These are phyloP conservation scores for Boletus subcaerulescens DNA, from an alignment of 768 basidiomycete species.

Conservation along the genomic window DNA sequence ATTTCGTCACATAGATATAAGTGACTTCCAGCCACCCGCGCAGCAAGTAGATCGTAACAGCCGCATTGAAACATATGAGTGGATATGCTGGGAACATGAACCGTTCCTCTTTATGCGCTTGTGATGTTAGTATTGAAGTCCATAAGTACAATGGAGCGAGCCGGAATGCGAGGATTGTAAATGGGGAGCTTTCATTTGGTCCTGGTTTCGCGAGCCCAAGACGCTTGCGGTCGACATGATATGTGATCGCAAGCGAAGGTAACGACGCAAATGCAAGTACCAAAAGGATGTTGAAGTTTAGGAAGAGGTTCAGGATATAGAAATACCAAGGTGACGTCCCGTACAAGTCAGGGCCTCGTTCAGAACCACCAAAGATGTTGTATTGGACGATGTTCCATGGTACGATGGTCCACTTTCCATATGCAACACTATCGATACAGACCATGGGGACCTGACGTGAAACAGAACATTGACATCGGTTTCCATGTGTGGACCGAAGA, in stretches of 20 bases:
- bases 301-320: slow-evolving; percentile 83
- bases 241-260: slow-evolving; percentile 75
- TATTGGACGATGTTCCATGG: slow-evolving; percentile 94
- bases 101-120: slow-evolving; percentile 97
- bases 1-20: slow-evolving; percentile 74
- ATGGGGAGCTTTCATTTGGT: slow-evolving; percentile 71
- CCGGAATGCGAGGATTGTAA: slow-evolving; percentile 69
- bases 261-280: slow-evolving; percentile 79
- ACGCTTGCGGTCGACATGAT: slow-evolving; percentile 71
- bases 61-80: slow-evolving; percentile 90
- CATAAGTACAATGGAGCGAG: slow-evolving; percentile 94
- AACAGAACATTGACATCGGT: not conserved
- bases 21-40: slow-evolving; percentile 82
- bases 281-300: slow-evolving; percentile 91
- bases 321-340: slow-evolving; percentile 87
- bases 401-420: slow-evolving; percentile 73
- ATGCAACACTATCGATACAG: slow-evolving; percentile 80
- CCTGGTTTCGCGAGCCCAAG: slow-evolving; percentile 53
- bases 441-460: slow-evolving; percentile 77
- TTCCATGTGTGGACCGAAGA: not conserved
- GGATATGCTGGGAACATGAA: slow-evolving; percentile 97
- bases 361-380: slow-evolving; percentile 82
- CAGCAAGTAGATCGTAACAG: slow-evolving; percentile 79
- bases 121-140: slow-evolving; percentile 71
- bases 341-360: slow-evolving; percentile 88